Evolutionary conservation across 768 basidiomycete species (phyloP).

Genomic region (Butyriboletus loyo): DNA sequence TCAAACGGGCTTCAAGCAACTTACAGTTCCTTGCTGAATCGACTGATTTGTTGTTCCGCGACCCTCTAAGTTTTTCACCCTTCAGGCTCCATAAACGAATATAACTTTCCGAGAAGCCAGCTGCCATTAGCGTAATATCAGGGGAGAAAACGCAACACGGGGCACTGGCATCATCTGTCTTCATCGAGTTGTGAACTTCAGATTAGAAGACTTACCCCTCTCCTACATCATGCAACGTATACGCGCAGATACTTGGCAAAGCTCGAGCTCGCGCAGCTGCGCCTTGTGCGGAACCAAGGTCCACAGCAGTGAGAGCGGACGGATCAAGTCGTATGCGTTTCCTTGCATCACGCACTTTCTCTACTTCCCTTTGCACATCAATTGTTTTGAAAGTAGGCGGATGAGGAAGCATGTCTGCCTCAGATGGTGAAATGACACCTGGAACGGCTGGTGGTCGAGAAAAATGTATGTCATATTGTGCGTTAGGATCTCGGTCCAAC

Average conservation of each 20-base stretch:
- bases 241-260: conserved; percentile 91
- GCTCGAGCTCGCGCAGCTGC: conserved; percentile 53
- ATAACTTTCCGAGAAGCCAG: conserved; percentile 94
- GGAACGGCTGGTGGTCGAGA: conserved; percentile 46
- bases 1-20: conserved; percentile 25
- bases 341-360: conserved; percentile 81
- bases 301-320: conserved; percentile 53
- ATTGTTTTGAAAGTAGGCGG: conserved; percentile 79
- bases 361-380: conserved; percentile 91
- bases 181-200: conserved; percentile 6
- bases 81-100: conserved; percentile 94
- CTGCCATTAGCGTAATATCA: conserved; percentile 90
- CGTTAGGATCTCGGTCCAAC: conserved; percentile 64
- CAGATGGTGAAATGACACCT: conserved; percentile 61
- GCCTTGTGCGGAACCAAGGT: conserved; percentile 58
- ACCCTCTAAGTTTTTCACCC: conserved; percentile 79
- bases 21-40: conserved; percentile 68
- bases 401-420: conserved; percentile 74
- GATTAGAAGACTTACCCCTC: conserved; percentile 67
- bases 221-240: conserved; percentile 91
- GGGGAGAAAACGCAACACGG: conserved; percentile 87
- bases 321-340: conserved; percentile 92
- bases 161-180: conserved; percentile 45
- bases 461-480: conserved; percentile 62
- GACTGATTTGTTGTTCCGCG: conserved; percentile 71